Evolutionary conservation across 2,329 filamentous ascomycete genomes (phyloP).

Genomic region (Ophiostoma himal-ulmi): DNA sequence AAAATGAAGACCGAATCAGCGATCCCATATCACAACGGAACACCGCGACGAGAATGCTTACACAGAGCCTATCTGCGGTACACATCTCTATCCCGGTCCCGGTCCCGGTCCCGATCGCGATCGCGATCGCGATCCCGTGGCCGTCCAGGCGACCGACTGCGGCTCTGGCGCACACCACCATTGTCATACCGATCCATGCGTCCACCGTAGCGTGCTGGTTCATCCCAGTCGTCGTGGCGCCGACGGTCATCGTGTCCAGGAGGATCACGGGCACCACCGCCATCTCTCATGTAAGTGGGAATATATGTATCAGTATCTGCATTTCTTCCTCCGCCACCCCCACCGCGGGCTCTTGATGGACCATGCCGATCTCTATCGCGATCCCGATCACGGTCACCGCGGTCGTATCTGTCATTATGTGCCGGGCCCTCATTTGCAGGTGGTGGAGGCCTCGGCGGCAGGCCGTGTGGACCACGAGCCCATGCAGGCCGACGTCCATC

Average conservation of each 20-base stretch:
- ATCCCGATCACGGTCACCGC: conserved; percentile 19
- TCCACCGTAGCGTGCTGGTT: conserved; percentile 29
- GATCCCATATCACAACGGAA: neutral
- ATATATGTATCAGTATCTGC: conserved; percentile 45
- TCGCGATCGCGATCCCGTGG: conserved; percentile 44
- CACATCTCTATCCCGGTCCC: conserved; percentile 42
- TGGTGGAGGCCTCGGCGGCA: conserved; percentile 48
- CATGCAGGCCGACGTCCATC: conserved; percentile 46
- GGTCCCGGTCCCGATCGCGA: too few species aligned
- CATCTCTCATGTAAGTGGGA: conserved; percentile 41
- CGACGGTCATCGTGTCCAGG: conserved; percentile 37
- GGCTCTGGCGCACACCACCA: conserved; percentile 39
- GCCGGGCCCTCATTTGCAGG: conserved; percentile 38
- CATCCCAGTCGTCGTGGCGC: conserved; percentile 39
- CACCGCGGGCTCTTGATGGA: conserved; percentile 26
- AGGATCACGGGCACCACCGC: conserved; percentile 25
- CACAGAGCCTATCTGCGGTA: conserved; percentile 42
- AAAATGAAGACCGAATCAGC: neutral
- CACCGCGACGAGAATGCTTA: neutral
- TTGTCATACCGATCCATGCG: conserved; percentile 31
- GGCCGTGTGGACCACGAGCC: conserved; percentile 43
- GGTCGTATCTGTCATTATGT: conserved; percentile 30
- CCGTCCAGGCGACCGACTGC: conserved; percentile 41
- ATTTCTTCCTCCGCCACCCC: conserved; percentile 25
- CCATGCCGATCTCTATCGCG: conserved; percentile 23